phyloP scores from a whole-genome alignment of 306 rosid genomes.

The Quercus dentata region DNA sequence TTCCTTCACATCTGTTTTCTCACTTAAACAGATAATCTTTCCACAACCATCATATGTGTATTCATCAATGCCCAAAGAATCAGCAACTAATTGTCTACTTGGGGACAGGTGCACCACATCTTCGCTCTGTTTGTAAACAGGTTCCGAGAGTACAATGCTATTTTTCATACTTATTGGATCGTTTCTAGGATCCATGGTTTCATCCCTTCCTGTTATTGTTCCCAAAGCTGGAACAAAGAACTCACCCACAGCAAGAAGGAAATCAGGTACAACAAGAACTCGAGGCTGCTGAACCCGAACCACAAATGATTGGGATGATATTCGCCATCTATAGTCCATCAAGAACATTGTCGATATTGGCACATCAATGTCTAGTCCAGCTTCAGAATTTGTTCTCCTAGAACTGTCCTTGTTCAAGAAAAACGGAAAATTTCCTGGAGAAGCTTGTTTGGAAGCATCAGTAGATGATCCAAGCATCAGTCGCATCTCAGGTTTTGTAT shows the following conservation, averaged over 20 bases:
- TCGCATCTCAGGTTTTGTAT: slow-evolving; percentile 94
- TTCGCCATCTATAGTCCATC: slow-evolving; percentile 91
- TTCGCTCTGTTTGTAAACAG: slow-evolving; percentile 70
- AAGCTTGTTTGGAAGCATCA: slow-evolving; percentile 68
- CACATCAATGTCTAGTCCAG: slow-evolving; percentile 46
- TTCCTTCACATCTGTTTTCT: slow-evolving; percentile 64
- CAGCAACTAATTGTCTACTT: slow-evolving; percentile 75
- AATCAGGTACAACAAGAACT: slow-evolving; percentile 95
- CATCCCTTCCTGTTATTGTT: slow-evolving; percentile 91
- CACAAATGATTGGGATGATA: slow-evolving; percentile 75
- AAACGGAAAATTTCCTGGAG: slow-evolving; percentile 55
- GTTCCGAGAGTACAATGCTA: slow-evolving; percentile 60
- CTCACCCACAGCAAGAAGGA: slow-evolving; percentile 91
- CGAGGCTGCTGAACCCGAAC: slow-evolving; percentile 94
- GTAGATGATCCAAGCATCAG: slow-evolving; percentile 94
- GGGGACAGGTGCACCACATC: slow-evolving; percentile 84
- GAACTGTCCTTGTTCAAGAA: slow-evolving; percentile 42
- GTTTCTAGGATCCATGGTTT: slow-evolving; percentile 76
- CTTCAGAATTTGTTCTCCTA: slow-evolving; percentile 40
- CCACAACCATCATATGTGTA: slow-evolving; percentile 95
- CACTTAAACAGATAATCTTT: slow-evolving; percentile 61
- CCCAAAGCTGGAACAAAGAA: slow-evolving; percentile 93
- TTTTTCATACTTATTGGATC: slow-evolving; percentile 69
- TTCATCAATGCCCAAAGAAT: slow-evolving; percentile 67
- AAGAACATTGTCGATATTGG: slow-evolving; percentile 85